These are phyloP conservation scores for Auricularia heimuer DNA, from an alignment of 768 basidiomycete genomes.

Conservation along the genomic window DNA sequence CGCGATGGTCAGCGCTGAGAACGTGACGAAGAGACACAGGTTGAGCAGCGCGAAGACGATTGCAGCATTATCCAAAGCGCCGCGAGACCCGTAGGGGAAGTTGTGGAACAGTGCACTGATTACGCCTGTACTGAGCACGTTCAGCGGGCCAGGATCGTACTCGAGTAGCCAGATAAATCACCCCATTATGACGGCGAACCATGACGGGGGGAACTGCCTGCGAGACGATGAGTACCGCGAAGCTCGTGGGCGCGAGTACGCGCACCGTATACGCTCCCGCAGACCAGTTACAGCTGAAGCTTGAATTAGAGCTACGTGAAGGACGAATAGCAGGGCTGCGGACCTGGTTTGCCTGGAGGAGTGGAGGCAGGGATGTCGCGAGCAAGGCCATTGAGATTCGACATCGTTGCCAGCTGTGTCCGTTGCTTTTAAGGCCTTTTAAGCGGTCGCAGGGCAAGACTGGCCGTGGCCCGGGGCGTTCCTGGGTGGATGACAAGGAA, in stretches of 20 bases:
- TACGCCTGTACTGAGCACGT: neutral
- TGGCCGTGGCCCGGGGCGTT: neutral
- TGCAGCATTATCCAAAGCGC: conserved; percentile 4
- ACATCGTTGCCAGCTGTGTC: no score
- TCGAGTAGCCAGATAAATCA: neutral
- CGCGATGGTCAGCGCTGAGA: conserved; percentile 33
- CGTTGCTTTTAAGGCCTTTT: neutral
- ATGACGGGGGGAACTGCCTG: conserved; percentile 9
- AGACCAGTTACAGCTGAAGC: neutral
- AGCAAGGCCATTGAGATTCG: no score
- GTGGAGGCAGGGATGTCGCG: neutral
- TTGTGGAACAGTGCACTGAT: conserved; percentile 6
- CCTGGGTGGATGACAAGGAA: neutral
- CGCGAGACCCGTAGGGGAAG: conserved; percentile 7
- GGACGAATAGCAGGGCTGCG: neutral
- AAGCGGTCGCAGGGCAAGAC: neutral
- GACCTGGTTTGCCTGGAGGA: neutral
- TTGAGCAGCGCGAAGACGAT: conserved; percentile 20
- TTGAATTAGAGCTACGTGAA: neutral
- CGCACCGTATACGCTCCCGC: neutral
- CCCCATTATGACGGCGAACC: conserved; percentile 12
- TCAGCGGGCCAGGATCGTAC: neutral
- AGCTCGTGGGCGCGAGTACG: neutral
- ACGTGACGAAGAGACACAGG: conserved; percentile 41
- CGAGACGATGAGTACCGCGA: neutral